Base-by-base conservation (phyloP, 2,329 filamentous ascomycete genomes). In the Xylariaceae sp. region DNA sequence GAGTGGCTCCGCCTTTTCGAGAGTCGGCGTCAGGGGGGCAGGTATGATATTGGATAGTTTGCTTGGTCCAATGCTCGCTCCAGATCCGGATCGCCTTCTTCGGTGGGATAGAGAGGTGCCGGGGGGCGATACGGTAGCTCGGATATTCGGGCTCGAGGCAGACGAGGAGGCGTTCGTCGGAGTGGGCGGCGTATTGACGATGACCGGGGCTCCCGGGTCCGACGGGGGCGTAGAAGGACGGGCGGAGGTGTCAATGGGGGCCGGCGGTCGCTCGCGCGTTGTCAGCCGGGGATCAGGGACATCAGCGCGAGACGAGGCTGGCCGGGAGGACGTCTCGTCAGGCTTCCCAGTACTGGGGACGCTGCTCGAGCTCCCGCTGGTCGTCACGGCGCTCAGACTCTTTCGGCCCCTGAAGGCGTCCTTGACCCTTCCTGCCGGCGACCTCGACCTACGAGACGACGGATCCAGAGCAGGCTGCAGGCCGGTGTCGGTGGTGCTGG, bases 21-120 rank as follows among this genome's bases (percentile, higher is more conserved):
- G 68, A 1, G 80, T 83, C 6, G 88, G 85, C 3, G 88, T 84
- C 33, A 92, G 65, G 7, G 88, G 82, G 12, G 74, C 77, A 35
- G 74, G 70, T 43, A 79, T 79, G 31, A 79, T 78, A 44, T 75
- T 88, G 19, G 89, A 94, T 23, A 95, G 71, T 61, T 93, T 95
- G 70, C 88, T 95, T 19, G 88, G 89, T 27, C 71, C 72, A 43
- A 78, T 61, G 37, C 59, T 70, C 21, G 57, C 46, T 39, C 58
- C 60, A 42, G 71, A 74, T 51, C 64, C 64, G 67, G 77, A 69
- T 51, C 67, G 66, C 39, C 55, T 56, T 45, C 71, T 64, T 50
- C 67, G 60, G 40, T 89, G 83, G 37, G 80, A 75, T 61, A 80
- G 85, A 75, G 85, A 84, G 51, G 74, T 81, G 50, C 75, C 77